Conservation (phyloP, 129 eudicot species). For the Gnaphalium uliginosum region DNA sequence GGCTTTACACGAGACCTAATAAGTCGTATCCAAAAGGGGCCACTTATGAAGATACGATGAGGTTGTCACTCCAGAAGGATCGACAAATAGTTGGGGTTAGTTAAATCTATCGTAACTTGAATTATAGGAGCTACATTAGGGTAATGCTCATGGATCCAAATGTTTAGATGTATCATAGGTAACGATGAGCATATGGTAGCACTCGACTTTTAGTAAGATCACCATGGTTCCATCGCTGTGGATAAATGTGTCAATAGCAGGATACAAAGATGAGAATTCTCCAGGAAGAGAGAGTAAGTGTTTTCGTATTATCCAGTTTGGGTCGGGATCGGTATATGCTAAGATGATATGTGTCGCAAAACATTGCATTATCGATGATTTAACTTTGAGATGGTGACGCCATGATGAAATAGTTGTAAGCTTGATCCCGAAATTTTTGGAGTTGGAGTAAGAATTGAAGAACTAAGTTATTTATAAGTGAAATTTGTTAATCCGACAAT, state of each 20-base stretch:
- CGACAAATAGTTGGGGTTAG: slow-evolving; percentile 53
- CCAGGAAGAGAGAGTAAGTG: slow-evolving; percentile 51
- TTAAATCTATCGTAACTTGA: slow-evolving; percentile 33
- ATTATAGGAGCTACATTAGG: slow-evolving; percentile 56
- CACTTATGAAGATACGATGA: slow-evolving; percentile 50
- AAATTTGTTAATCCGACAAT: background rate
- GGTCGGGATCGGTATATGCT: slow-evolving; percentile 57
- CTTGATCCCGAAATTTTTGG: background rate
- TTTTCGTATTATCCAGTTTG: slow-evolving; percentile 61
- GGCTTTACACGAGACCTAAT: slow-evolving; percentile 43
- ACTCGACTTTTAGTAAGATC: slow-evolving; percentile 45
- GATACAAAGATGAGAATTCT: slow-evolving; percentile 46
- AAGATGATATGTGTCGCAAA: slow-evolving; percentile 30
- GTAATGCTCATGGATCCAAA: slow-evolving; percentile 68
- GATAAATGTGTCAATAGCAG: slow-evolving; percentile 33
- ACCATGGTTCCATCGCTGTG: slow-evolving; percentile 58
- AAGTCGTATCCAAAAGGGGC: slow-evolving; percentile 43
- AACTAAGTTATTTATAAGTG: slow-evolving; percentile 1
- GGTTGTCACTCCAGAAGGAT: slow-evolving; percentile 44
- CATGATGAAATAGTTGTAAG: slow-evolving; percentile 35
- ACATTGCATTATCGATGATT: slow-evolving; percentile 61
- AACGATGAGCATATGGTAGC: slow-evolving; percentile 35
- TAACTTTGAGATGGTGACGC: slow-evolving; percentile 38
- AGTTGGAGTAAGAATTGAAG: background rate
- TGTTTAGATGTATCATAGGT: slow-evolving; percentile 38